Evolutionary conservation across 2,329 filamentous ascomycete species (phyloP), one percentile per base, ranked within the genome.

Genomic region (Fusarium tjaetaba): DNA sequence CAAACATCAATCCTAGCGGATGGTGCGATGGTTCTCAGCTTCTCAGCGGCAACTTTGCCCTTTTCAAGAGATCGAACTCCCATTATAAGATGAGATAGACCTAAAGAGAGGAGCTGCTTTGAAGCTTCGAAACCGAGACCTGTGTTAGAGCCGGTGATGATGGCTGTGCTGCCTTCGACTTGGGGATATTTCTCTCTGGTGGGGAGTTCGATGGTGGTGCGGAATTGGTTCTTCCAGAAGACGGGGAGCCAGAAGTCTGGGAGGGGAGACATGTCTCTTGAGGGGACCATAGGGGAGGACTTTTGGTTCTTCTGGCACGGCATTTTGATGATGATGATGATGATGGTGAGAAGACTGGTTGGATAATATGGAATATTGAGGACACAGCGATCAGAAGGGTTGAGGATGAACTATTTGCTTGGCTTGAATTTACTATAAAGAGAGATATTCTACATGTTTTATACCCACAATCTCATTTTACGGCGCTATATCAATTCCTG

Each of bases 101-200:
- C 76, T 6, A 78, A 49, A 0, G 52, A 60, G 14, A 79, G 70
- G 2, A 79, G 60, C 11, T 79, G 76, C 18, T 67, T 73, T 7
- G 76, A 75, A 15, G 71, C 61, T 42, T 78, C 74, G n/a, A 76
- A 72, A 0, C 77, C 77, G 8, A 79, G 69, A 6, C 77, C 77
- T 3, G 63, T 73, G 59, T 79, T 79, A 36, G 77, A 75, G 24
- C 77, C 77, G 0, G 77, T 79, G 41, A 79, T 55, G 48, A 79
- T 72, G 4, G 70, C 74, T 10, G 68, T 68, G 57, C 70, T 71
- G 5, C 69, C 71, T 22, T 61, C 15, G 4, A 68, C 63, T 6
- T 73, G 46, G 0, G 76, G 61, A 20, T 73, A 76, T n/a, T 34
- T 63, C 5, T 72, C 52, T 16, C 41, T 70, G 7, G 75, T 71